Evolutionary conservation across 495 filamentous ascomycete species (phyloP), one percentile per base, ranked within the genome.

Genomic region (Podospora bellae-mahoneyi): DNA sequence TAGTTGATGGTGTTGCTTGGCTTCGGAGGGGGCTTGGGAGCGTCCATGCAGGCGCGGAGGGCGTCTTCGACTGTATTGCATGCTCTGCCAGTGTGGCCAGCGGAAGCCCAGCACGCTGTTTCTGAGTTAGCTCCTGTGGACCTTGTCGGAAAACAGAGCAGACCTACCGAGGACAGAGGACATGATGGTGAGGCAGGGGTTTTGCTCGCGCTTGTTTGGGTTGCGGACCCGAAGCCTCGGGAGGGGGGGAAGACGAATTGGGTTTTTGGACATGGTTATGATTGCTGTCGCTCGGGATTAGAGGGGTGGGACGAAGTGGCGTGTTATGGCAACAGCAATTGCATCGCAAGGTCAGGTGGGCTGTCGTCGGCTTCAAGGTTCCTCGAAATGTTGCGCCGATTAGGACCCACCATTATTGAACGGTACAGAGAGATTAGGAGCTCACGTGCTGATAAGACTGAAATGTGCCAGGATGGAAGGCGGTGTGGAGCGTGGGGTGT

Each of bases 1-100:
- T 96, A 97, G 81, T 99, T 99, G 85, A 98, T 94, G 65, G 88
- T 91, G 82, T 90, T 97, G 83, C 86, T 89, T 78, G 87, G 85
- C 73, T 84, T 80, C n/a, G 83, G 78, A 70, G 85, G 83, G 48
- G 89, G 81, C 84, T 83, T 89, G 85, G 89, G 88, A 70, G 84
- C 84, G 80, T 99, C 95, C 95, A 97, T 97, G 84, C 95, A 99
- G n/a, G 85, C 80, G 67, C 93, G 86, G 75, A 99, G 81, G 71
- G 90, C 86, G 72, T 91, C 83, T 77, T 97, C 95, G 60, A 98
- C 77, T 30, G 84, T 86, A n/a, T 84, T 85, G 73, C 95, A 99
- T 26, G 91, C 93, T 54, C 88, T 83, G 0, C 85, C 79, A 66
- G 78, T 87, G 74, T 92, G 89, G 66, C 93, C 93, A 15, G 90